Evolutionary conservation across 208 protist species (phyloP).

Genomic region (Herpetomonas muscarum): DNA sequence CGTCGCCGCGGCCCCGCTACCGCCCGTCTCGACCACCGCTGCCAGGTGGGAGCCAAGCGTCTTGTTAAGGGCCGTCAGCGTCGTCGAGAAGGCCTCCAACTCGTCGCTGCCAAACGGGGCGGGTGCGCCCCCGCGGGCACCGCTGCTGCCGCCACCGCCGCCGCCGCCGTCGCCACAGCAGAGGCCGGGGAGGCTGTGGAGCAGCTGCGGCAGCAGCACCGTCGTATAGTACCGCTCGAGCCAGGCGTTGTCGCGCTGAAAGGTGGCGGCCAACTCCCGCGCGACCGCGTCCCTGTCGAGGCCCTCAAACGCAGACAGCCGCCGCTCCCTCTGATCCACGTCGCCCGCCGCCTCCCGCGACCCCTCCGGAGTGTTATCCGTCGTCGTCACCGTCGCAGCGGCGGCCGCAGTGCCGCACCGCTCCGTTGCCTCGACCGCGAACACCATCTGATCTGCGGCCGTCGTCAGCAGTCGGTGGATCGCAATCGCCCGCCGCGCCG

Average conservation of each 20-base stretch:
- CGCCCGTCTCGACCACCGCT: background rate
- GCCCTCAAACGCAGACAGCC: background rate
- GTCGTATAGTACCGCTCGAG: background rate
- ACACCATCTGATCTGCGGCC: background rate
- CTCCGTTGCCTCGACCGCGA: background rate
- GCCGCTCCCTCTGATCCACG: background rate
- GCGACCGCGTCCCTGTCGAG: background rate
- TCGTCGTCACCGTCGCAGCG: background rate
- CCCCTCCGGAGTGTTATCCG: no score
- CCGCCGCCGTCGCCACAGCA: background rate
- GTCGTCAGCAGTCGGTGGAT: background rate
- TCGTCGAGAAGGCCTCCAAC: conserved; percentile 6
- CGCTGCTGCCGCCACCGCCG: background rate
- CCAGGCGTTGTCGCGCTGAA: background rate
- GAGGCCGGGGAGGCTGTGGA: background rate
- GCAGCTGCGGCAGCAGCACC: background rate
- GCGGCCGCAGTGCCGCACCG: background rate
- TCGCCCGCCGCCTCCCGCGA: background rate
- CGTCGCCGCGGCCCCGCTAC: background rate
- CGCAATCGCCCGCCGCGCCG: background rate
- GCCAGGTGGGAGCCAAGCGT: background rate
- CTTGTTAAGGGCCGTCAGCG: conserved; percentile 5
- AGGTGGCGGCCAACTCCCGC: background rate
- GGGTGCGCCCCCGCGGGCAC: background rate
- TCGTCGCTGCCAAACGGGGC: background rate